phyloP scores from a whole-genome alignment of 1,139 yeast genomes.

The Pichia sp. region DNA sequence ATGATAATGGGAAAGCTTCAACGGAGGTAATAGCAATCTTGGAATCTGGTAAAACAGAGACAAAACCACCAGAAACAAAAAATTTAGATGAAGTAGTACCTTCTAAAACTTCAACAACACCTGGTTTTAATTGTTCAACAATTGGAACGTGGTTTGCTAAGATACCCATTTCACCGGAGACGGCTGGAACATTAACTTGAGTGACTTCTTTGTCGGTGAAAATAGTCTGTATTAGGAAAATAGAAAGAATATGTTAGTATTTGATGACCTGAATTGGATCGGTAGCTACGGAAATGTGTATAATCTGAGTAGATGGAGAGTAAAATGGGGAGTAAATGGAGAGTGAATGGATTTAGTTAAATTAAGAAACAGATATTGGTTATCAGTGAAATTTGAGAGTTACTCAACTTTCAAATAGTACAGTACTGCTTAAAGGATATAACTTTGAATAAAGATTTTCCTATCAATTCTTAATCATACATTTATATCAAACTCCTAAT shows the following conservation, averaged over 20 bases:
- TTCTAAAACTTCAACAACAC: conserved; percentile 87
- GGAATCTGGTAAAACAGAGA: conserved; percentile 94
- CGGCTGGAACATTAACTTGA: conserved; percentile 95
- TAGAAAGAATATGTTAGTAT: conserved; percentile 7
- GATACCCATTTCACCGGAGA: conserved; percentile 95
- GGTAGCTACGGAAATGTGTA: no score
- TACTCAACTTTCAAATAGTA: no score
- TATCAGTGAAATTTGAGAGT: no score
- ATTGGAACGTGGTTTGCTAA: conserved; percentile 97
- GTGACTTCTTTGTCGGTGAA: conserved; percentile 41
- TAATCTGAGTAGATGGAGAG: no score
- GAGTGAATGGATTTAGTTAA: no score
- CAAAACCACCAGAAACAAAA: conserved; percentile 95
- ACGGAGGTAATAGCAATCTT: conserved; percentile 86
- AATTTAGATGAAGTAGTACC: conserved; percentile 70
- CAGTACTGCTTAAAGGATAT: no score
- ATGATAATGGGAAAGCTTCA: conserved; percentile 91
- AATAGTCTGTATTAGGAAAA: conserved; percentile 25
- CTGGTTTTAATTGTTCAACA: conserved; percentile 95
- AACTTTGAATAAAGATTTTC: no score
- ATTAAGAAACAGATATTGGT: no score
- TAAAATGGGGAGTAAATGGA: no score
- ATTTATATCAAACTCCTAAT: no score
- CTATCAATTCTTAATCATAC: no score
- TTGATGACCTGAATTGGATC: not conserved